Conservation (phyloP, 1,139 yeast species). For the Yamadazyma diddensiae region DNA sequence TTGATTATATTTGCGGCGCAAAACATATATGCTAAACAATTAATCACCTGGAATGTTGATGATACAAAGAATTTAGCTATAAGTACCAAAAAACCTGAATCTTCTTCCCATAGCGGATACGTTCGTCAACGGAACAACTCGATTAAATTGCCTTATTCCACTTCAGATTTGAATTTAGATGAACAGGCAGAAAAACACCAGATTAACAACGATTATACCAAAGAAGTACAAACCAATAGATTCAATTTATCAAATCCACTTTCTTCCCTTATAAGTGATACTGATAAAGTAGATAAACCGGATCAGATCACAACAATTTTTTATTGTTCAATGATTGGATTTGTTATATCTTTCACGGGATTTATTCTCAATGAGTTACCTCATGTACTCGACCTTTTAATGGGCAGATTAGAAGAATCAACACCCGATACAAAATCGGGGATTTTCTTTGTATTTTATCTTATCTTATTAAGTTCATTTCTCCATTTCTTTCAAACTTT, state of each 20-base stretch:
- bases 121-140: constrained; percentile 27
- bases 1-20: constrained; percentile 39
- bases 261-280: constrained; percentile 16
- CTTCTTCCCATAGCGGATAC: constrained; percentile 14
- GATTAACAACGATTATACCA: constrained; percentile 15
- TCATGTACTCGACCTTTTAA: constrained; percentile 14
- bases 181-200: constrained; percentile 23
- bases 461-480: constrained; percentile 29
- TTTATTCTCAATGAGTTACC: constrained; percentile 32
- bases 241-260: constrained; percentile 22
- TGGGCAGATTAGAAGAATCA: constrained; percentile 14
- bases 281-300: constrained; percentile 27
- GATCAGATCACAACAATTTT: constrained; percentile 39
- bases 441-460: constrained; percentile 20
- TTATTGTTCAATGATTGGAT: constrained; percentile 36
- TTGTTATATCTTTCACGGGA: constrained; percentile 29
- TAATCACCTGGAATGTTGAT: constrained; percentile 34
- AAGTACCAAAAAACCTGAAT: constrained; percentile 19
- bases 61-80: constrained; percentile 30
- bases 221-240: constrained; percentile 18
- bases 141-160: constrained; percentile 30
- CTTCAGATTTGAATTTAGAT: constrained; percentile 31
- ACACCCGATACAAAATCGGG: constrained; percentile 21
- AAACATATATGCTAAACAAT: constrained; percentile 41
- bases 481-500: constrained; percentile 37